Evolutionary conservation across 805 yeast species (phyloP).

Genomic region (Candida taoyuanica): DNA sequence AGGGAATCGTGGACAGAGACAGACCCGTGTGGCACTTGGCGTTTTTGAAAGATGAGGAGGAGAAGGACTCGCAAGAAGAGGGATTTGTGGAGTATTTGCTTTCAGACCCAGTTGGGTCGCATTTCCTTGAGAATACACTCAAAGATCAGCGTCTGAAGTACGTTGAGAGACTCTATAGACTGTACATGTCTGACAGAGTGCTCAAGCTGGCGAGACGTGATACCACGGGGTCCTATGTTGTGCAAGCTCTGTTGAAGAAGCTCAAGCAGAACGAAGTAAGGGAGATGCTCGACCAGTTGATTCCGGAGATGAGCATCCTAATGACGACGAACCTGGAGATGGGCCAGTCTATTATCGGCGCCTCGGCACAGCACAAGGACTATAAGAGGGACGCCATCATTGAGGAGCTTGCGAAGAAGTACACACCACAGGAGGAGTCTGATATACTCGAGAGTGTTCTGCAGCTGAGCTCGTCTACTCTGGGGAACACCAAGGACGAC

Average conservation of each 20-base stretch:
- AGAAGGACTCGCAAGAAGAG: constrained; percentile 56
- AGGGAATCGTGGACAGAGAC: constrained; percentile 73
- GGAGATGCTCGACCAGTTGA: constrained; percentile 54
- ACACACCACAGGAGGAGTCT: constrained; percentile 35
- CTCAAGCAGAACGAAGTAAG: constrained; percentile 60
- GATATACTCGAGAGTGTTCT: constrained; percentile 63
- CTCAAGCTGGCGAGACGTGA: constrained; percentile 73
- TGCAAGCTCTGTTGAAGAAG: constrained; percentile 64
- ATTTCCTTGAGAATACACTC: constrained; percentile 73
- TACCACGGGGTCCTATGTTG: constrained; percentile 77
- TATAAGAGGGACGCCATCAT: constrained; percentile 60
- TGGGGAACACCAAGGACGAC: constrained; percentile 78
- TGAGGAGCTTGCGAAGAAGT: constrained; percentile 40
- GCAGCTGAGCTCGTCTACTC: constrained; percentile 60
- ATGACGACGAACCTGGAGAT: constrained; percentile 67
- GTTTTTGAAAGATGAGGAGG: constrained; percentile 47
- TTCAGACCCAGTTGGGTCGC: constrained; percentile 90
- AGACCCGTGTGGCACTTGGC: constrained; percentile 65
- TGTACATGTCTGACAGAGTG: constrained; percentile 72
- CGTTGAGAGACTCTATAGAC: constrained; percentile 62
- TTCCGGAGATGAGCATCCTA: constrained; percentile 61
- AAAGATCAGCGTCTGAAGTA: constrained; percentile 61
- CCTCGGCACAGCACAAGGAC: constrained; percentile 52
- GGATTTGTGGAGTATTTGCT: constrained; percentile 80
- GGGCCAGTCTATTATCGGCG: constrained; percentile 61